Conservation (phyloP, 495 filamentous ascomycete species). For the Articulospora tetracladia region DNA sequence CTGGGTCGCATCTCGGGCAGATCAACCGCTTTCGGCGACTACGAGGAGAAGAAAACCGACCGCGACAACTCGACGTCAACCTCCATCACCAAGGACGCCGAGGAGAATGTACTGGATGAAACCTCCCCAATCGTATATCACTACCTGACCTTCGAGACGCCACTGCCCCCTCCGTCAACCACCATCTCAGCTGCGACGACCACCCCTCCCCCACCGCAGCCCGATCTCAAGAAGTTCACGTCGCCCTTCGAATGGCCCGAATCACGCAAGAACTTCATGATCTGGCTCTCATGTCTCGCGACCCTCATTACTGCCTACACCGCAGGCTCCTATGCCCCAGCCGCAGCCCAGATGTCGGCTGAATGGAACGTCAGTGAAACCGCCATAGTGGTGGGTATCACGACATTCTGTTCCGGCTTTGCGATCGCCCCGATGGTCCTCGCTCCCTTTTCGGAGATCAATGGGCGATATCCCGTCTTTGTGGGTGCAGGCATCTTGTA, state of each 20-base stretch:
- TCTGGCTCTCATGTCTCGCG: slow-evolving; percentile 69
- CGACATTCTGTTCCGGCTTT: slow-evolving; percentile 80
- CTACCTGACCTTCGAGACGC: slow-evolving; percentile 72
- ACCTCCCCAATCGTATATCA: slow-evolving; percentile 51
- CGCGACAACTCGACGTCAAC: background rate
- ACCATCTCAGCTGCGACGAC: slow-evolving; percentile 16
- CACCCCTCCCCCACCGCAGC: slow-evolving; percentile 47
- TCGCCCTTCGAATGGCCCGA: slow-evolving; percentile 74
- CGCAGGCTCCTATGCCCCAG: slow-evolving; percentile 75
- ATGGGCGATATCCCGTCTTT: slow-evolving; percentile 79
- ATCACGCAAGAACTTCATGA: slow-evolving; percentile 64
- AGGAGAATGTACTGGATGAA: slow-evolving; percentile 4
- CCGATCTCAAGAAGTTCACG: slow-evolving; percentile 62
- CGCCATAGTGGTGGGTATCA: slow-evolving; percentile 73
- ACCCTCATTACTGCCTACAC: slow-evolving; percentile 79
- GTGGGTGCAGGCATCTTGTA: slow-evolving; percentile 66
- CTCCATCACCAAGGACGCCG: background rate
- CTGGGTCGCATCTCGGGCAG: slow-evolving; percentile 7
- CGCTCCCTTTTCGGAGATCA: slow-evolving; percentile 86
- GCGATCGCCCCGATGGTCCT: slow-evolving; percentile 84
- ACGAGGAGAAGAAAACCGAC: slow-evolving; percentile 6
- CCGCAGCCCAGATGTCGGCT: slow-evolving; percentile 54
- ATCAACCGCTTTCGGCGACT: background rate
- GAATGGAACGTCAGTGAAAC: slow-evolving; percentile 61
- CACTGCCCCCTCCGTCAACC: slow-evolving; percentile 53